Conservation (phyloP, 2,329 filamentous ascomycete genomes). For the Teratosphaeria viscida region DNA sequence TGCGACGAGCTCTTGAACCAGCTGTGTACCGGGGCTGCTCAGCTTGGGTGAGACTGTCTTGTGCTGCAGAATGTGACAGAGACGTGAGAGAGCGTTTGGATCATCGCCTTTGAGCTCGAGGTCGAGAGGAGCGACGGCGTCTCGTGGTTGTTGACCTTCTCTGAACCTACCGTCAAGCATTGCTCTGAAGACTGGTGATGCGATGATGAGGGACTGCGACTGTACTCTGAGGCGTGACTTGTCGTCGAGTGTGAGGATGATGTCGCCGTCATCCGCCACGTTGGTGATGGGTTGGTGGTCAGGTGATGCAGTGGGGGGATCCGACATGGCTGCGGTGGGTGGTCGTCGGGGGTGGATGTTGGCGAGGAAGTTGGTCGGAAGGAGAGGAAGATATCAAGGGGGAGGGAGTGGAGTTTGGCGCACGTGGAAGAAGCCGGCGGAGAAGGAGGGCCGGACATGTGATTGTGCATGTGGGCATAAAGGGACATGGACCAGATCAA, state of each 20-base stretch:
- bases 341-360: neutral
- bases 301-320: neutral
- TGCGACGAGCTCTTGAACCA: neutral
- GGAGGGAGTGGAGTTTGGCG: neutral
- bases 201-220: constrained; percentile 9
- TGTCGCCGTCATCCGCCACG: neutral
- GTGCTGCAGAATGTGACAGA: neutral
- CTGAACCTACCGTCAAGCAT: constrained; percentile 5
- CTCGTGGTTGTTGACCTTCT: constrained; percentile 1
- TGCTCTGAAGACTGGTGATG: constrained; percentile 16
- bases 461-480: neutral
- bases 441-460: neutral
- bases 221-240: constrained; percentile 1
- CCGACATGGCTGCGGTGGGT: neutral
- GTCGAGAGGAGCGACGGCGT: neutral
- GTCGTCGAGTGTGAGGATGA: neutral
- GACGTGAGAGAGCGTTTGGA: neutral
- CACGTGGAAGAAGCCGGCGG: neutral
- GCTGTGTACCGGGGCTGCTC: neutral
- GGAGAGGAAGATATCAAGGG: neutral
- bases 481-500: too few species aligned
- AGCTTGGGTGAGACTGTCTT: neutral
- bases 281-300: neutral
- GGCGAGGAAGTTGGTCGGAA: neutral
- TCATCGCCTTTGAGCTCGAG: neutral